Percentiles rank a stretch among this genome's conserved stretches.
These are phyloP conservation scores for Fusarium sp. DNA, from an alignment of 2,329 filamentous ascomycete species.

Conservation along the genomic window DNA sequence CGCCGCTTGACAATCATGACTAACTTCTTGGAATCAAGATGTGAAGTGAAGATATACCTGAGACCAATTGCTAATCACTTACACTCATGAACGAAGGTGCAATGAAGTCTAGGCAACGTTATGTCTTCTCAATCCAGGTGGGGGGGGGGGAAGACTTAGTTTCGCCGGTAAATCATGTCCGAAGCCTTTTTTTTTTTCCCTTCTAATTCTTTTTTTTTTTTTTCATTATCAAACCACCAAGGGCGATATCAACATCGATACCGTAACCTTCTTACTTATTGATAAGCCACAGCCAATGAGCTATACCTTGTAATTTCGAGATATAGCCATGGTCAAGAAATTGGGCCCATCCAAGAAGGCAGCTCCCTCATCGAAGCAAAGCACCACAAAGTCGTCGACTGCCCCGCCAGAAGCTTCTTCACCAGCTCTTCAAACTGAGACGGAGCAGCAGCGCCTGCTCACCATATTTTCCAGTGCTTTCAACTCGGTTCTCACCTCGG, in stretches of 20 bases:
- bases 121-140: constrained; percentile 14
- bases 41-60: constrained; percentile 24
- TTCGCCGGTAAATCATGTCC: constrained; percentile 24
- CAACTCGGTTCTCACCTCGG: constrained; percentile 56
- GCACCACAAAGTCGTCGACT: constrained; percentile 31
- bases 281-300: constrained; percentile 9
- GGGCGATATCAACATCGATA: constrained; percentile 10
- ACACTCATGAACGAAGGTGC: background rate
- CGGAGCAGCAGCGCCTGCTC: constrained; percentile 72
- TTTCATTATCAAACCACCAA: constrained; percentile 9
- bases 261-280: constrained; percentile 1
- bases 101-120: constrained; percentile 5
- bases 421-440: constrained; percentile 29
- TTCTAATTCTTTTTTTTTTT: constrained; percentile 22
- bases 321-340: constrained; percentile 42
- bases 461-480: constrained; percentile 77
- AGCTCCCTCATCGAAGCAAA: constrained; percentile 22
- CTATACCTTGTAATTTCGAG: background rate
- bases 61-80: constrained; percentile 22
- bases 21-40: background rate
- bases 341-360: constrained; percentile 35
- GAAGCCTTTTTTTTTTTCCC: constrained; percentile 7
- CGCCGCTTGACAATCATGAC: constrained; percentile 9
- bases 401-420: constrained; percentile 20
- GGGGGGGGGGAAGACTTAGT: constrained; percentile 20